Base-by-base conservation (phyloP, 192 early-diverging fungal species). In the Coemansia sp. region DNA sequence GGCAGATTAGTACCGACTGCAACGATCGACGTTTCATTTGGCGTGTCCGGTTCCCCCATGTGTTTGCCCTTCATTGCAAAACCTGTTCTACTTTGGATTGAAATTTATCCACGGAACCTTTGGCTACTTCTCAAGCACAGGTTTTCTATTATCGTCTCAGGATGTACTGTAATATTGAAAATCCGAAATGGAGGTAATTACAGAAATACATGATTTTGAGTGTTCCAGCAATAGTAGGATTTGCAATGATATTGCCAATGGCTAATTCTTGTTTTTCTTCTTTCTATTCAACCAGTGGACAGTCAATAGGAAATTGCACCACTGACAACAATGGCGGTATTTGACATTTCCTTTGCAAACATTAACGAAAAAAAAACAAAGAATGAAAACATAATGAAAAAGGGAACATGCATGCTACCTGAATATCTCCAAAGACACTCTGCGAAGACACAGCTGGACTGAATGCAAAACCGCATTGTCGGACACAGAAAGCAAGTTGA, bases 361-460 rank as follows among this genome's bases (percentile, higher is more conserved):
- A 25, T 25, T 25, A 25, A 25, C 25, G 25, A 50, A 14, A 50
- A 49, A 12, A 49, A 32, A 22, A 56, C 11, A 56, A 11, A 56
- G 22, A 67, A 25, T 25, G 25, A 58, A 46, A 63, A 55, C 49
- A 45, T 37, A 64, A 41, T 59, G 44, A 13, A 69, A 22, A 51
- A 50, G 9, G 37, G 9, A 64, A n/a, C 37, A 17, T 12, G 17
- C 13, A 16, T 42, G 17, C 41, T 75, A 80, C 45, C 64, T 63
- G 64, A 65, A 49, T 20, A 69, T 46, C 43, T 76, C 74, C 9
- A 38, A 56, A 42, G 70, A 67, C 5, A 76, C 68, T 10, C 79
- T 50, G 6, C 38, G 45, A 37, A 81, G 40, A 22, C 79, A 81
- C 56, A 16, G 56, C 63, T 77, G 80, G 20, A 83, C 59, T 14